Evolutionary conservation across 768 basidiomycete species (phyloP), one percentile per base, ranked within the genome.

Genomic region (Termitomyces sp.): DNA sequence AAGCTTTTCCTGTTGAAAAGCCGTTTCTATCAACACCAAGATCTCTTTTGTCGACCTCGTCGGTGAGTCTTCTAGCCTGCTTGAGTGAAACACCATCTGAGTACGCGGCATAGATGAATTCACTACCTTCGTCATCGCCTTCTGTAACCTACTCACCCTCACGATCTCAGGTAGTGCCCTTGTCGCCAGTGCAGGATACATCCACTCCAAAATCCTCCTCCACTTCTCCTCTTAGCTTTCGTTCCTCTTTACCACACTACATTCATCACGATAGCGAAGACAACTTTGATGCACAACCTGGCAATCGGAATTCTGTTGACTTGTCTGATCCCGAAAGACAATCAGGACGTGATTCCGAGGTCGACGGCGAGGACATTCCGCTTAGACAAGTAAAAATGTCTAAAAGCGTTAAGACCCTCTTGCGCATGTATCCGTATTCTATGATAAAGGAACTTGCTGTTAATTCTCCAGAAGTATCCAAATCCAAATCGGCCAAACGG

Each of bases 371-470:
- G 31, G 30, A 58, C 18, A 12, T 11, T 37, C 30, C 33, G 12
- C n/a, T 20, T 22, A 22, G 20, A 4, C 47, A 36, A 41, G 31
- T 18, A n/a, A 45, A 52, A 39, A n/a, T 41, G 36, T 70, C 69
- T 54, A 77, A 73, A 65, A 64, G 68, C 33, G 53, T 73, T 33
- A 78, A 76, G 37, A 75, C 66, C 5, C 70, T 85, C 18, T 66
- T 60, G 39, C 78, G 74, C 16, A 79, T 88, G 79, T 73, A 85
- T 73, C 86, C 86, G 4, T 74, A 74, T 12, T 77, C 76, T 51
- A 80, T 87, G 79, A 68, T 83, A 48, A 67, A 76, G 16, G 68
- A 67, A 47, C 69, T 77, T 56, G 57, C 72, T 56, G 22, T 42
- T 8, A 61, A 67, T 44, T 66, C 64, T 39, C 55, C 18, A 27